Percentiles rank a stretch among this genome's conserved stretches.
These are phyloP conservation scores for Metschnikowia borealis DNA, from an alignment of 805 yeast species.

Conservation along the genomic window DNA sequence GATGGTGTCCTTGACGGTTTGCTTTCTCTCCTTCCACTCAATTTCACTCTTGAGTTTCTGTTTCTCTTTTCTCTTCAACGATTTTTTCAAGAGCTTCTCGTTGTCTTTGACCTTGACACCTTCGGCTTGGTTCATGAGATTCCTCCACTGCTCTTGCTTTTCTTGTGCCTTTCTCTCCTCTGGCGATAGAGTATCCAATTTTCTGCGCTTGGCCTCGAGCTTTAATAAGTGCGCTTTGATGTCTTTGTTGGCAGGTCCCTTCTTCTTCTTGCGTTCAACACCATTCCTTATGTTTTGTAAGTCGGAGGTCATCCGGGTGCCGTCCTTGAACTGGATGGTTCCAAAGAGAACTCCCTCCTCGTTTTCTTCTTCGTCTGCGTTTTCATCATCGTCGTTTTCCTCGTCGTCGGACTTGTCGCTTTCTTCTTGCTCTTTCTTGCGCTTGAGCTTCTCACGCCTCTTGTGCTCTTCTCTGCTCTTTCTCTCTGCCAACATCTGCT, in stretches of 20 bases:
- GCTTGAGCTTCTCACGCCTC: conserved; percentile 41
- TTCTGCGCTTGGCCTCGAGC: conserved; percentile 69
- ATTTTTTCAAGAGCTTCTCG: conserved; percentile 80
- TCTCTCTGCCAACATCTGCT: conserved; percentile 69
- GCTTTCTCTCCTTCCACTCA: conserved; percentile 91
- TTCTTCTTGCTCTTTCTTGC: conserved; percentile 37
- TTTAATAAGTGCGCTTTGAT: conserved; percentile 74
- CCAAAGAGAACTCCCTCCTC: conserved; percentile 61
- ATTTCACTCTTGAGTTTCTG: conserved; percentile 79
- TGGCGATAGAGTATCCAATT: conserved; percentile 52
- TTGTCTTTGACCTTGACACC: conserved; percentile 88
- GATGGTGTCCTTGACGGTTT: conserved; percentile 69
- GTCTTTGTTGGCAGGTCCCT: conserved; percentile 86
- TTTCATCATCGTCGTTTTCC: conserved; percentile 26
- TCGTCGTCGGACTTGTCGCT: conserved; percentile 41
- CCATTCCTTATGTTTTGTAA: conserved; percentile 48
- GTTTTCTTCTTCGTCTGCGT: conserved; percentile 28
- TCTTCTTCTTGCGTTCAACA: conserved; percentile 50
- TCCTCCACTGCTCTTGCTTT: conserved; percentile 81
- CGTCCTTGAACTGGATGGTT: conserved; percentile 78
- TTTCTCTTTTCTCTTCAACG: conserved; percentile 78
- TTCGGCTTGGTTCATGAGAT: conserved; percentile 79
- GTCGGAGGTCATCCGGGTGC: conserved; percentile 74
- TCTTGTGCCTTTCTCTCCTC: conserved; percentile 57
- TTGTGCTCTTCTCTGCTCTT: conserved; percentile 44